Conservation (phyloP, 768 basidiomycete genomes). For the Butyriboletus loyo region DNA sequence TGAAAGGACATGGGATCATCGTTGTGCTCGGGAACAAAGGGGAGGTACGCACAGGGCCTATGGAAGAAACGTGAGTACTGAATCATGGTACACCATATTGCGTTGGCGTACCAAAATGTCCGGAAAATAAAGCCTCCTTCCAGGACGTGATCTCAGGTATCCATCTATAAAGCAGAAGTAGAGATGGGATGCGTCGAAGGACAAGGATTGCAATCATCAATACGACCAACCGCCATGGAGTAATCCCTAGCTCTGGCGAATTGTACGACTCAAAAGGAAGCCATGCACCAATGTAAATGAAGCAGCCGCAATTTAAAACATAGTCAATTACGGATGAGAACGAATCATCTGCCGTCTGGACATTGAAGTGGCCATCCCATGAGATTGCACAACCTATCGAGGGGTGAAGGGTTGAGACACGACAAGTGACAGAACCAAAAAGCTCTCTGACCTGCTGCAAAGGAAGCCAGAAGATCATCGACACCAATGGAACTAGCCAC, state of each 20-base stretch:
- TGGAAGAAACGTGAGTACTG: slow-evolving; percentile 1
- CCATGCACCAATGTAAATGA: slow-evolving; percentile 89
- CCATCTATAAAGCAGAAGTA: slow-evolving; percentile 75
- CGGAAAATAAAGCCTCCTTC: slow-evolving; percentile 85
- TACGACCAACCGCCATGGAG: slow-evolving; percentile 67
- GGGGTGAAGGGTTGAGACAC: slow-evolving; percentile 2
- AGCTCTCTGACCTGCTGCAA: slow-evolving; percentile 62
- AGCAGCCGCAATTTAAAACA: slow-evolving; percentile 75
- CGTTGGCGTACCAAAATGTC: slow-evolving; percentile 72
- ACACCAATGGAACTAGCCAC: slow-evolving; percentile 75
- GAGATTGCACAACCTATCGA: slow-evolving; percentile 79
- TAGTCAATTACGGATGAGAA: slow-evolving; percentile 93
- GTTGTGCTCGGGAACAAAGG: not conserved
- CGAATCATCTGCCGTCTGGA: slow-evolving; percentile 75
- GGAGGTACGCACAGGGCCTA: slow-evolving; percentile 50
- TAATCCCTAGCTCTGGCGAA: slow-evolving; percentile 53
- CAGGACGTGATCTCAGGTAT: slow-evolving; percentile 85
- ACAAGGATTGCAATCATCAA: slow-evolving; percentile 66
- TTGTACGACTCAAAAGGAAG: slow-evolving; percentile 63
- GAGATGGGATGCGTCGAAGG: slow-evolving; percentile 76
- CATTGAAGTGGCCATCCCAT: slow-evolving; percentile 85
- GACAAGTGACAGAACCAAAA: not conserved
- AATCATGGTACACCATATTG: not conserved
- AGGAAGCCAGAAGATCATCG: slow-evolving; percentile 88
- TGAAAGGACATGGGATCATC: not conserved